These are phyloP conservation scores for Scheffersomyces lignicola DNA, from an alignment of 1,139 yeast genomes.

Conservation along the genomic window DNA sequence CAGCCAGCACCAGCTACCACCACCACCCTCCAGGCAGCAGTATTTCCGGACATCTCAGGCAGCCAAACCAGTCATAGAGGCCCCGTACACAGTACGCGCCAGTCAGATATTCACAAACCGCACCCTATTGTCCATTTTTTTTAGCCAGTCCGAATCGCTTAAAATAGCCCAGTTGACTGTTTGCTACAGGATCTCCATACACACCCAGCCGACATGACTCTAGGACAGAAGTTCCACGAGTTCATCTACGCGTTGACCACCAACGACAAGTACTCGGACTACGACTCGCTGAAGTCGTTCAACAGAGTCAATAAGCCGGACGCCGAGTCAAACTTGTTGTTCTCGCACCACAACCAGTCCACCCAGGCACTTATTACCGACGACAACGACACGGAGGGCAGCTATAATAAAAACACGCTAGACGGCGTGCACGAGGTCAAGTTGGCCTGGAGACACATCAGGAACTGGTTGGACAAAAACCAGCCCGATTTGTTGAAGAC, in stretches of 20 bases:
- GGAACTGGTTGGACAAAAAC: constrained; percentile 56
- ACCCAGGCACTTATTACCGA: constrained; percentile 15
- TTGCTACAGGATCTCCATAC: no score
- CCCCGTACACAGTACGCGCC: no score
- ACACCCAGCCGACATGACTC: constrained; percentile 32
- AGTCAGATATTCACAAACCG: no score
- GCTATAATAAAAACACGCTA: constrained; percentile 9
- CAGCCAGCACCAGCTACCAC: no score
- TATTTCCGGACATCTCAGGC: no score
- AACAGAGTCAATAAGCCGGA: constrained; percentile 47
- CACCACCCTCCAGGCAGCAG: no score
- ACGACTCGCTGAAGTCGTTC: constrained; percentile 51
- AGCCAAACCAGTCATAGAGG: no score
- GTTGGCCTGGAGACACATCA: constrained; percentile 71
- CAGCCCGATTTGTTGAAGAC: constrained; percentile 58
- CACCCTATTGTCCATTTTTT: no score
- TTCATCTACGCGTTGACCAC: constrained; percentile 65
- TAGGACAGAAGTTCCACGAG: constrained; percentile 44
- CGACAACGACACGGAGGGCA: constrained; percentile 12
- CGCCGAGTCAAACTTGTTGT: constrained; percentile 31
- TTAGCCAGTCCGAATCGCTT: no score
- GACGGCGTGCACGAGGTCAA: constrained; percentile 65
- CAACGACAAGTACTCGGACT: constrained; percentile 69
- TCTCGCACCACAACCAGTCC: constrained; percentile 32
- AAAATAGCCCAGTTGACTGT: no score